Percentiles rank a stretch among this genome's conserved stretches.
These are phyloP conservation scores for Lactifluus piperatus DNA, from an alignment of 768 basidiomycete species.

Conservation along the genomic window DNA sequence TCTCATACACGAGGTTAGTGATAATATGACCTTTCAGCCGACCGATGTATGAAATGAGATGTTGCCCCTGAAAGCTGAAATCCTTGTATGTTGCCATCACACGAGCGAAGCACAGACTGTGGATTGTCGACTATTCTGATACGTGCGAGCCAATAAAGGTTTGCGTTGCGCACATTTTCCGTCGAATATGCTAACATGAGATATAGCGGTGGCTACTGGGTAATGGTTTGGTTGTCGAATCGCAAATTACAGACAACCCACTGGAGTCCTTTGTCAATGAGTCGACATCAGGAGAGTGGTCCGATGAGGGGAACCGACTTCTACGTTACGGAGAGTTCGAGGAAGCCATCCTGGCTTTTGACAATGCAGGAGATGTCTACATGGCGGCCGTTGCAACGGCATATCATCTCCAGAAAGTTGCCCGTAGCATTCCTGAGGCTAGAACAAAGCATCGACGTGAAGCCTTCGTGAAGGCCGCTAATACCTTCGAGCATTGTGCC, in stretches of 20 bases:
- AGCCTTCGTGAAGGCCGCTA: background rate
- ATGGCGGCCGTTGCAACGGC: background rate
- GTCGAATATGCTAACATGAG: background rate
- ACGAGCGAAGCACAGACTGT: constrained; percentile 56
- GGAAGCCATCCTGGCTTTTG: constrained; percentile 8
- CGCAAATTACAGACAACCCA: background rate
- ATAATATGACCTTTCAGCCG: background rate
- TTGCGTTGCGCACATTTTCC: constrained; percentile 34
- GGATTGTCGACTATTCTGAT: constrained; percentile 57
- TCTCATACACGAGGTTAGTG: constrained; percentile 7
- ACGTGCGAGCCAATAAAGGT: constrained; percentile 34
- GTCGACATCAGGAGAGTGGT: constrained; percentile 7
- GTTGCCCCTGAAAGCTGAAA: constrained; percentile 40
- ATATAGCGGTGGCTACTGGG: constrained; percentile 2
- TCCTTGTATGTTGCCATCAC: constrained; percentile 65
- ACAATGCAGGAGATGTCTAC: constrained; percentile 1
- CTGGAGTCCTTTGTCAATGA: background rate
- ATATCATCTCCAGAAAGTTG: constrained; percentile 1
- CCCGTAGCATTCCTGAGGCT: background rate
- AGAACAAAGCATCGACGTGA: background rate
- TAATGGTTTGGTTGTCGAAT: background rate
- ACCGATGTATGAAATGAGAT: background rate
- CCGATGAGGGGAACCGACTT: constrained; percentile 4
- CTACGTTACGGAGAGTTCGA: background rate
- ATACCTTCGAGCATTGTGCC: background rate